Percentiles rank a stretch among this genome's conserved stretches.
Conservation (phyloP, 2,329 filamentous ascomycete genomes). For the Fonsecaea erecta region DNA sequence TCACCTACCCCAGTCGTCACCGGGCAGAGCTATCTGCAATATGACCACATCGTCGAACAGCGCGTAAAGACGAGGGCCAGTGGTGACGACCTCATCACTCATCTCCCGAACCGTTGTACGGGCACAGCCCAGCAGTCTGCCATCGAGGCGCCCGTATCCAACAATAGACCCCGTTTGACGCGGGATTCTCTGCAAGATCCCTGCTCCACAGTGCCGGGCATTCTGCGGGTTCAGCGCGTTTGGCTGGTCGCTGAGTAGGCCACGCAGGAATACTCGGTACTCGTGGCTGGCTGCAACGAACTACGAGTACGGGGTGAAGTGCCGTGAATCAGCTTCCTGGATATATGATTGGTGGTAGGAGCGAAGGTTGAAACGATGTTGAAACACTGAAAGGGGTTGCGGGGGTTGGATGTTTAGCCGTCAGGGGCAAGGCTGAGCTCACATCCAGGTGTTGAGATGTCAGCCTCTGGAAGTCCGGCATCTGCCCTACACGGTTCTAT, state of each 20-base stretch:
- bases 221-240: constrained; percentile 1
- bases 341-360: constrained; percentile 12
- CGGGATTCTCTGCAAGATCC: neutral
- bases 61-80: constrained; percentile 6
- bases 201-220: neutral
- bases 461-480: neutral
- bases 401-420: neutral
- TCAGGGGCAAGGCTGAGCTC: neutral
- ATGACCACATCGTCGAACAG: neutral
- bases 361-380: constrained; percentile 18
- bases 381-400: constrained; percentile 16
- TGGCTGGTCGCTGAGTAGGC: constrained; percentile 6
- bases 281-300: neutral
- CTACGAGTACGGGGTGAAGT: neutral
- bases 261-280: neutral
- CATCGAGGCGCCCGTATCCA: neutral
- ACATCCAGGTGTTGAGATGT: neutral
- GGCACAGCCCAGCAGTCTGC: neutral
- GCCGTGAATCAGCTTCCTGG: neutral
- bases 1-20: neutral
- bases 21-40: neutral
- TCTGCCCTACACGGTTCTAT: neutral
- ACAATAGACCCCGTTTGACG: neutral
- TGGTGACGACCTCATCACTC: constrained; percentile 11
- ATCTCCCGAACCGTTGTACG: neutral